Conservation (phyloP, 169 alveolate genomes). For the Ichthyophthirius multifiliis region DNA sequence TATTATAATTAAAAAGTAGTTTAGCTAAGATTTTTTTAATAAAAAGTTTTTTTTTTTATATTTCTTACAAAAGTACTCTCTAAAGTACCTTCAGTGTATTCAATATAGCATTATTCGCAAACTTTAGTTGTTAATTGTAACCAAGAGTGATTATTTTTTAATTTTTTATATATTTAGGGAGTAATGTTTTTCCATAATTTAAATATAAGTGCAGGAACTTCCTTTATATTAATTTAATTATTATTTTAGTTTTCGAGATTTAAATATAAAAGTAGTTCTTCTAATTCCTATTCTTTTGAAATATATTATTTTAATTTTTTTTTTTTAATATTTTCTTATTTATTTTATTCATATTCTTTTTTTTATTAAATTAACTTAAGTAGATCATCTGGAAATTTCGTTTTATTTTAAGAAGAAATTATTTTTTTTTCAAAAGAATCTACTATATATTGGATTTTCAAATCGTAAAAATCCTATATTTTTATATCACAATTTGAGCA, state of each 20-base stretch:
- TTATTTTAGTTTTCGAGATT: slow-evolving; percentile 19
- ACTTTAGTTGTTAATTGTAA: slow-evolving; percentile 34
- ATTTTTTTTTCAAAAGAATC: background rate
- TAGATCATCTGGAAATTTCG: background rate
- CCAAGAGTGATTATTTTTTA: slow-evolving; percentile 46
- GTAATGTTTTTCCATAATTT: slow-evolving; percentile 43
- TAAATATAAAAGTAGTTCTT: background rate
- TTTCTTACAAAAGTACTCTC: too few species aligned
- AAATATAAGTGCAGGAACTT: slow-evolving; percentile 40
- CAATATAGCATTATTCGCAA: slow-evolving; percentile 53
- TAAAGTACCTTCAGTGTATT: too few species aligned
- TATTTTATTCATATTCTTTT: background rate
- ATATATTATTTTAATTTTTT: background rate
- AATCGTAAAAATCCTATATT: background rate
- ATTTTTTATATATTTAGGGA: slow-evolving; percentile 17
- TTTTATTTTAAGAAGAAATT: background rate
- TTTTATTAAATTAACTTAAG: background rate
- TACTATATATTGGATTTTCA: background rate
- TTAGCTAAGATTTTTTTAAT: too few species aligned
- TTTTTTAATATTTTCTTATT: background rate
- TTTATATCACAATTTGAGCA: slow-evolving; percentile 8
- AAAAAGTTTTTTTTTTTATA: too few species aligned
- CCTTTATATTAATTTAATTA: slow-evolving; percentile 12
- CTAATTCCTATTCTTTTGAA: background rate
- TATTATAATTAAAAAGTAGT: background rate